phyloP scores from a whole-genome alignment of 2,329 filamentous ascomycete genomes.

The Alternaria sp. region DNA sequence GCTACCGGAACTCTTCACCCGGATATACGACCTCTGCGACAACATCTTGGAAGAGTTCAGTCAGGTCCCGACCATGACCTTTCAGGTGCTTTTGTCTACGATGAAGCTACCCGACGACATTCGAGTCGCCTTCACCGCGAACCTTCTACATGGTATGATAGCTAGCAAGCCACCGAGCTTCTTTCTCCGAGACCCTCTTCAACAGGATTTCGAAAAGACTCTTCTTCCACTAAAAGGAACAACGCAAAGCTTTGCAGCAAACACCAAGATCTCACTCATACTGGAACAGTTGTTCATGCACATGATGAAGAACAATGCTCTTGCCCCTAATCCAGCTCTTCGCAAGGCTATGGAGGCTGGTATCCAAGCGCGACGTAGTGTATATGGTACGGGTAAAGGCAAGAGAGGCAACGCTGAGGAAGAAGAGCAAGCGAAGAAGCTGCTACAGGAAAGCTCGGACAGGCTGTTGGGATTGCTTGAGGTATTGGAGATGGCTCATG shows the following conservation, averaged over 20 bases:
- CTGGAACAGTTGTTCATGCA: constrained; percentile 41
- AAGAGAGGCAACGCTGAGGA: constrained; percentile 48
- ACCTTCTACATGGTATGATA: constrained; percentile 38
- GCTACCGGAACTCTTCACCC: constrained; percentile 55
- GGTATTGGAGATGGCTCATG: constrained; percentile 33
- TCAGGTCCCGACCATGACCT: constrained; percentile 64
- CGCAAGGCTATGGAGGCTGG: constrained; percentile 59
- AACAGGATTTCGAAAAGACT: constrained; percentile 36
- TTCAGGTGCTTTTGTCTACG: constrained; percentile 62
- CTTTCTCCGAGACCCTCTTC: constrained; percentile 27
- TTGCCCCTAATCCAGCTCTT: constrained; percentile 41
- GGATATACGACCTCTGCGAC: constrained; percentile 64
- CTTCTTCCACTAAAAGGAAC: constrained; percentile 33
- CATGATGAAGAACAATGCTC: constrained; percentile 33
- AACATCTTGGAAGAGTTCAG: constrained; percentile 64
- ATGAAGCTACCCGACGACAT: constrained; percentile 52
- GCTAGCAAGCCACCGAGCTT: constrained; percentile 35
- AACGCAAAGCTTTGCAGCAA: constrained; percentile 36
- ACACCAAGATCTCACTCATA: constrained; percentile 46
- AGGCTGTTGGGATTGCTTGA: constrained; percentile 46
- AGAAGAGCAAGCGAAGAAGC: constrained; percentile 44
- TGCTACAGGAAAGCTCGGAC: constrained; percentile 44
- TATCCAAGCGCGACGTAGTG: constrained; percentile 56
- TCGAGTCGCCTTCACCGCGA: constrained; percentile 56
- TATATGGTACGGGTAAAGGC: constrained; percentile 53